Evolutionary conservation across 306 rosid genomes (phyloP).

Genomic region (Acacia melanoxylon): DNA sequence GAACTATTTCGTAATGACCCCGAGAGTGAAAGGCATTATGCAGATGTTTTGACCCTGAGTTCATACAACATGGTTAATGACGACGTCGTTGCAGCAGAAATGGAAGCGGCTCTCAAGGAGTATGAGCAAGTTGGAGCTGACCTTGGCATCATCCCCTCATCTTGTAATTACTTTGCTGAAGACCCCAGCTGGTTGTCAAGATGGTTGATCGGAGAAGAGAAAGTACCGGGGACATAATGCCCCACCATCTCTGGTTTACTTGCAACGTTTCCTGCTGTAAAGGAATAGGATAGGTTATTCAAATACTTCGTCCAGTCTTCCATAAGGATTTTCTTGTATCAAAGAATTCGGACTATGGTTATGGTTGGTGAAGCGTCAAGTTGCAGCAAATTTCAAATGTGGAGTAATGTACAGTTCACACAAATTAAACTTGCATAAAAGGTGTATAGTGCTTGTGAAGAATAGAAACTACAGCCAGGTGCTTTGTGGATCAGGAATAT

Average conservation of each 20-base stretch:
- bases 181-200: slow-evolving; percentile 96
- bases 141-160: slow-evolving; percentile 76
- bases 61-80: slow-evolving; percentile 57
- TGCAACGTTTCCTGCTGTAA: not conserved
- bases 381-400: not conserved
- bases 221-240: slow-evolving; percentile 49
- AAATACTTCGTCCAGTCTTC: not conserved
- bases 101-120: slow-evolving; percentile 83
- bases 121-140: slow-evolving; percentile 80
- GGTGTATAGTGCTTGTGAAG: not conserved
- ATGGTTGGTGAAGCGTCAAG: not conserved
- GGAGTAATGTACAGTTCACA: not conserved
- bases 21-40: slow-evolving; percentile 75
- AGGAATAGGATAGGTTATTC: not conserved
- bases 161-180: slow-evolving; percentile 68
- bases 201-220: slow-evolving; percentile 88
- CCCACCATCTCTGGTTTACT: not conserved
- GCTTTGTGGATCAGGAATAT: not conserved
- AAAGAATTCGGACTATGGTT: not conserved
- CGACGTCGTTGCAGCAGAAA: slow-evolving; percentile 60
- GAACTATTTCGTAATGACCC: slow-evolving; percentile 65
- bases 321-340: not conserved
- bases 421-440: not conserved
- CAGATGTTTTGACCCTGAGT: slow-evolving; percentile 58
- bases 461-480: not conserved